Evolutionary conservation across 306 rosid genomes (phyloP).

Genomic region (Sechiopsis laciniata): DNA sequence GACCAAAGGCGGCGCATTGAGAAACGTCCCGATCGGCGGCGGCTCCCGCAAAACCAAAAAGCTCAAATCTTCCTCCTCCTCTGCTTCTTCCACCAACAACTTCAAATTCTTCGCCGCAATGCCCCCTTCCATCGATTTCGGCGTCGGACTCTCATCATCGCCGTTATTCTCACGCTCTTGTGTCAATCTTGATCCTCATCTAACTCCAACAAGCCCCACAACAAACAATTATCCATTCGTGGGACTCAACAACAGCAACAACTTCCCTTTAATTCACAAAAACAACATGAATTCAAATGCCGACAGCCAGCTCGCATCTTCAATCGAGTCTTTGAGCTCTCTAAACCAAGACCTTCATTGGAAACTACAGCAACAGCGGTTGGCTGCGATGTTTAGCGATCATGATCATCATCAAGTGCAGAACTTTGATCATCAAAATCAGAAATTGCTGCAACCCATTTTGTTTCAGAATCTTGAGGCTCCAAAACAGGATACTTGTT

Average conservation of each 20-base stretch:
- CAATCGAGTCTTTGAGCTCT: constrained; percentile 80
- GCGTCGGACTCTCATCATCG: not conserved
- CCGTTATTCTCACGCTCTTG: constrained; percentile 5
- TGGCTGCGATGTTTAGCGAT: constrained; percentile 54
- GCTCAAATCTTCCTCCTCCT: constrained; percentile 37
- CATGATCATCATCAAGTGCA: constrained; percentile 22
- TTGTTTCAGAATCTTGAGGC: constrained; percentile 55
- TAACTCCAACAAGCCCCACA: not conserved
- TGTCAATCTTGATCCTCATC: not conserved
- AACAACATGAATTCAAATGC: constrained; percentile 17
- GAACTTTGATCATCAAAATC: constrained; percentile 32
- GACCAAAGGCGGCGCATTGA: constrained; percentile 89
- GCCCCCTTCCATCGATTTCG: constrained; percentile 62
- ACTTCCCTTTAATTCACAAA: not conserved
- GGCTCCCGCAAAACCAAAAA: constrained; percentile 91
- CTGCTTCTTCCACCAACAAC: not conserved
- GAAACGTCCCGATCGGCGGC: constrained; percentile 89
- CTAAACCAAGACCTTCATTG: constrained; percentile 95
- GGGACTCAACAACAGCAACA: not conserved
- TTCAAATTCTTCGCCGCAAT: constrained; percentile 52
- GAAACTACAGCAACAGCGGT: constrained; percentile 83
- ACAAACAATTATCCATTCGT: not conserved
- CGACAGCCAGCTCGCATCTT: constrained; percentile 39
- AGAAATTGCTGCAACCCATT: constrained; percentile 44
- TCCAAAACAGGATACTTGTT: constrained; percentile 25